Conservation (phyloP, 257 asterid species). For the Oldenlandia corymbosa region DNA sequence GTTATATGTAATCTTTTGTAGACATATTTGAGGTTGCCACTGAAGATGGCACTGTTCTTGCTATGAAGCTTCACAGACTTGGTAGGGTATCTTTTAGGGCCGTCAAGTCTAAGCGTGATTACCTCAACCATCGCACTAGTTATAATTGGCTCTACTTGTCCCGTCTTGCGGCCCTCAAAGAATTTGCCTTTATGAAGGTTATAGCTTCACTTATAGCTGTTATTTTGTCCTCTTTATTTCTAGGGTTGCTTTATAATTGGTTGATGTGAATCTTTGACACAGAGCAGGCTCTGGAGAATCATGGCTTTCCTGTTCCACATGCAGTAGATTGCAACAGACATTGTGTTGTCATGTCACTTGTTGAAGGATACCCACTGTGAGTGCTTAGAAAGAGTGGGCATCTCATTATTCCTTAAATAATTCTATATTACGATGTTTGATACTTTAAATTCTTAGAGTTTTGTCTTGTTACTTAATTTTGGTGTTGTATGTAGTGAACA, state of each 20-base stretch:
- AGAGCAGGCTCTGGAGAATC: conserved; percentile 83
- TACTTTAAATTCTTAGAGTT: background rate
- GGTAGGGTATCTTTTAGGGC: conserved; percentile 96
- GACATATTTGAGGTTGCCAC: conserved; percentile 96
- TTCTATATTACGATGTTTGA: background rate
- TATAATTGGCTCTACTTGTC: conserved; percentile 91
- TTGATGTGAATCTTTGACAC: conserved; percentile 10
- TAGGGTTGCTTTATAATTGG: background rate
- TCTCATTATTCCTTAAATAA: background rate
- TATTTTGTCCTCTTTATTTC: background rate
- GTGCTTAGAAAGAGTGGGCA: conserved; percentile 18
- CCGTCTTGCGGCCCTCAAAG: conserved; percentile 96
- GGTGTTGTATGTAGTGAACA: conserved; percentile 58
- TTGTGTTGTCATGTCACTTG: conserved; percentile 89
- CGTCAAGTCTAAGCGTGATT: conserved; percentile 95
- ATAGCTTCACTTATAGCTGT: background rate
- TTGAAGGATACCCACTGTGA: conserved; percentile 93
- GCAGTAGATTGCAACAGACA: conserved; percentile 97
- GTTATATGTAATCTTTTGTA: conserved; percentile 15
- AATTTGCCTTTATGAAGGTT: conserved; percentile 98
- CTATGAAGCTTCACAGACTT: conserved; percentile 95
- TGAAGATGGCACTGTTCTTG: conserved; percentile 91
- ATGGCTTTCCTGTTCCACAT: conserved; percentile 88
- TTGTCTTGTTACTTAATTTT: background rate
- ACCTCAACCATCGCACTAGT: conserved; percentile 92